phyloP scores from a whole-genome alignment of 371 early-diverging fungal genomes.

The Cokeromyces recurvatus region DNA sequence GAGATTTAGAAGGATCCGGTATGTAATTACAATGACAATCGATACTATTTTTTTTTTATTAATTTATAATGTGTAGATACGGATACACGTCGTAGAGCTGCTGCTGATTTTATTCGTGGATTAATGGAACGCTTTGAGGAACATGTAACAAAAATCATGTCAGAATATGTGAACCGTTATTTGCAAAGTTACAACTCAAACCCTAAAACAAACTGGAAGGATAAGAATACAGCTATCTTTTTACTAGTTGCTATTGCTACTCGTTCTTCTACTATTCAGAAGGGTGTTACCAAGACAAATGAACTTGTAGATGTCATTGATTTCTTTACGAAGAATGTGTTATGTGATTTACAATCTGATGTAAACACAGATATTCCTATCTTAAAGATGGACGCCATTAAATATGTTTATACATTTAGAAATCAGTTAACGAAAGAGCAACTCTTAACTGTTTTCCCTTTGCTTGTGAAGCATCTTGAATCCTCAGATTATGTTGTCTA shows the following conservation, averaged over 20 bases:
- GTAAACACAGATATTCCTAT: conserved; percentile 76
- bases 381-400: conserved; percentile 91
- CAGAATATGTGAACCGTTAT: conserved; percentile 68
- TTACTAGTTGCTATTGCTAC: conserved; percentile 85
- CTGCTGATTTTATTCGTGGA: conserved; percentile 90
- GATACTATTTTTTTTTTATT: neutral
- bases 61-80: conserved; percentile 40
- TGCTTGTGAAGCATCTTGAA: conserved; percentile 76
- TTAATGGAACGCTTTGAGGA: conserved; percentile 81
- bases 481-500: conserved; percentile 80
- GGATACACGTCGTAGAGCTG: conserved; percentile 90
- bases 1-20: conserved; percentile 92
- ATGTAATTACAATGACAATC: neutral
- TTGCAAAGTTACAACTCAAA: conserved; percentile 72
- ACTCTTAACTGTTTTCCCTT: conserved; percentile 70
- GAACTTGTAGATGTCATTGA: conserved; percentile 74
- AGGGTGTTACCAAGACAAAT: conserved; percentile 81
- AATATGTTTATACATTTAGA: conserved; percentile 89
- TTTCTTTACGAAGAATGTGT: conserved; percentile 78
- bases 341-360: conserved; percentile 75
- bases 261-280: conserved; percentile 54
- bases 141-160: conserved; percentile 80
- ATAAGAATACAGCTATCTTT: conserved; percentile 93
- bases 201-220: conserved; percentile 82
- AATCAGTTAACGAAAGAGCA: conserved; percentile 85